Percentiles rank a stretch among this genome's conserved stretches.
Conservation (phyloP, 2,329 filamentous ascomycete species). For the Penicillium sclerotiorum region DNA sequence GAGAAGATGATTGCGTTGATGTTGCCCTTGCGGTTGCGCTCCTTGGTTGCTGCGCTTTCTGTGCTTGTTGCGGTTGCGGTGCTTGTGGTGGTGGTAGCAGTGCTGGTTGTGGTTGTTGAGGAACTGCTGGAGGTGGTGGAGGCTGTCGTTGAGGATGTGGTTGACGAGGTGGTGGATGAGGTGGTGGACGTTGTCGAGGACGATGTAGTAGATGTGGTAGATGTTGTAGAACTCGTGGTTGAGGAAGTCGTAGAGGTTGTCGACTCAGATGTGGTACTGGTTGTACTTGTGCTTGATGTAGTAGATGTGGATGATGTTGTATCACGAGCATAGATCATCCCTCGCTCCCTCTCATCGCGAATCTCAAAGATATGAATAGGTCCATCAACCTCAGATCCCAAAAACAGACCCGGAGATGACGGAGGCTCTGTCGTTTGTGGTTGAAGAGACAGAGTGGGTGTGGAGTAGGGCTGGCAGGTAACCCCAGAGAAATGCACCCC, state of each 20-base stretch:
- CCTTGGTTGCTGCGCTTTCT: background rate
- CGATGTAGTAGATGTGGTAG: background rate
- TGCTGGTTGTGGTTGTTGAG: constrained; percentile 1
- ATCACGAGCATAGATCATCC: background rate
- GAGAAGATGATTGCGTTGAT: background rate
- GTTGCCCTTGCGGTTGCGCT: background rate
- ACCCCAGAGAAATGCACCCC: background rate
- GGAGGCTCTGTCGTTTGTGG: background rate
- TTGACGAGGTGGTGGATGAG: background rate
- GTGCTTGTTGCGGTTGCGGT: constrained; percentile 1
- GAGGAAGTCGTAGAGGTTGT: background rate
- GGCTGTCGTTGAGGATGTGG: background rate
- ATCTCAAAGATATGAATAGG: background rate
- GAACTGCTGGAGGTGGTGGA: background rate
- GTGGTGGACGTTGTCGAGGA: background rate
- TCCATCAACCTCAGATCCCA: background rate
- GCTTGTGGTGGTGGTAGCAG: background rate
- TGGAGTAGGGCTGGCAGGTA: background rate
- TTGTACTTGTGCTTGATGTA: background rate
- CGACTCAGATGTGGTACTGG: background rate
- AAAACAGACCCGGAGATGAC: background rate
- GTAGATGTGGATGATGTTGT: constrained; percentile 1
- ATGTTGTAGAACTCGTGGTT: background rate
- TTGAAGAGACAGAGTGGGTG: background rate
- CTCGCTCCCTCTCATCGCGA: background rate